Evolutionary conservation across 1,284 basidiomycete species (phyloP), one percentile per base, ranked within the genome.

Genomic region (Exobasidium rhododendri): DNA sequence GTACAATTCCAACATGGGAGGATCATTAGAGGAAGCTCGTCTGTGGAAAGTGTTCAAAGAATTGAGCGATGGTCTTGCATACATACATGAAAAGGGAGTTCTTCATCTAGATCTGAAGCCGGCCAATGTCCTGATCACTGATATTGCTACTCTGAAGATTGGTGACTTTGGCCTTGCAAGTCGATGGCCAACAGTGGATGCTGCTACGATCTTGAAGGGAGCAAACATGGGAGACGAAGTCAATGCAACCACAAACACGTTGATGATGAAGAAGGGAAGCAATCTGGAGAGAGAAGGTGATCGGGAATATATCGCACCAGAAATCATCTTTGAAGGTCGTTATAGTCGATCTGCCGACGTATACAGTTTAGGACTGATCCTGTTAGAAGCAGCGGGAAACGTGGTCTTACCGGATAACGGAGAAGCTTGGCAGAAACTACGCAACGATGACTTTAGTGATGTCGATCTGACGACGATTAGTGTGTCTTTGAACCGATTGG

Each of bases 31-130:
- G 75, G 94, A 99, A 82, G 88, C 89, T 30, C 85, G 92, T 59
- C 89, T 97, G 52, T 99, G 96, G 96, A 98, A 98, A 84, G 89
- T 97, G 70, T 84, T 94, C 61, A 88, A 88, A 46, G 96, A 98
- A 80, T 84, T 98, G 61, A 88, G 88, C 74, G 71, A 75, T 4
- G 82, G 94, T 67, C 84, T 98, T 66, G 84, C 85, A 63, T 94
- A 94, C 82, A 91, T 98, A 66, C 96, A 99, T 81, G 85, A 86
- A 62, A 85, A 87, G 59, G 89, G 89, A 57, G 88, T 97, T 55
- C 89, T 98, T 58, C 96, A 99, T 82, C 86, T 99, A 60, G 96
- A 99, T 82, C 84, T 99, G 71, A 99, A 98, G 83, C 96, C 96
- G 13, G 94, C 91, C 61, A 99, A 99, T 79, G 88, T 99, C 60